Percentiles rank a stretch among this genome's conserved stretches.
These are phyloP conservation scores for Phaeophleospora eucalypticola DNA, from an alignment of 2,329 filamentous ascomycete species.

Conservation along the genomic window DNA sequence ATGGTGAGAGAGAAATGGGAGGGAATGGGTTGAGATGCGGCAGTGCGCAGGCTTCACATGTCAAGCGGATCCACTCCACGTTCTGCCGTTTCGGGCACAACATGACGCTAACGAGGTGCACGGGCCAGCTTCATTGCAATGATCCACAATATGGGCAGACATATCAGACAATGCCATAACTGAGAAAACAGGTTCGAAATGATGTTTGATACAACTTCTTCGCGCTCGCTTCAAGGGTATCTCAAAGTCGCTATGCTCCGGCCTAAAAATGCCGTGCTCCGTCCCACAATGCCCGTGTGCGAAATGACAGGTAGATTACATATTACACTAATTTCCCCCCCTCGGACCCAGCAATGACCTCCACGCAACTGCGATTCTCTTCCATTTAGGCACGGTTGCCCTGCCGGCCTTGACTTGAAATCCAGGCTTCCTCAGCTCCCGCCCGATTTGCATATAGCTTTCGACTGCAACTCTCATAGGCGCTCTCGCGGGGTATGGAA, in stretches of 20 bases:
- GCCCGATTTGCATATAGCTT: conserved; percentile 72
- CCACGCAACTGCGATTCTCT: conserved; percentile 57
- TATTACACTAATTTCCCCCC: conserved; percentile 7
- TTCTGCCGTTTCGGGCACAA: not conserved
- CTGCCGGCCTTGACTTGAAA: conserved; percentile 42
- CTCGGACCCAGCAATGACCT: conserved; percentile 43
- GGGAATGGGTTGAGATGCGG: not conserved
- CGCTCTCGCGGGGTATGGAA: conserved; percentile 58
- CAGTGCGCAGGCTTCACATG: conserved; percentile 7
- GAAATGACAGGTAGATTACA: too few species aligned
- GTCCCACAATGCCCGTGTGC: too few species aligned
- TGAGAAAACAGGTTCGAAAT: too few species aligned
- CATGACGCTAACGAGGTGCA: conserved; percentile 6
- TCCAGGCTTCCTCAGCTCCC: conserved; percentile 51
- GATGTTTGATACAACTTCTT: too few species aligned
- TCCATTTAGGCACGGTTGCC: conserved; percentile 46
- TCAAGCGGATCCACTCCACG: not conserved
- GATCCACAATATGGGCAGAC: too few species aligned
- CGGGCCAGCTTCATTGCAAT: too few species aligned
- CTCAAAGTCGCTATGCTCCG: conserved; percentile 2
- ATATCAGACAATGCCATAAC: too few species aligned
- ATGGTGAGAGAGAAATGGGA: not conserved
- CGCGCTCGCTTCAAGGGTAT: conserved; percentile 6
- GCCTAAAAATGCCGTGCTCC: not conserved
- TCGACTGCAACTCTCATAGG: conserved; percentile 67